These are phyloP conservation scores for Pythium guiyangense DNA, from an alignment of 352 stramenopile genomes.

Conservation along the genomic window DNA sequence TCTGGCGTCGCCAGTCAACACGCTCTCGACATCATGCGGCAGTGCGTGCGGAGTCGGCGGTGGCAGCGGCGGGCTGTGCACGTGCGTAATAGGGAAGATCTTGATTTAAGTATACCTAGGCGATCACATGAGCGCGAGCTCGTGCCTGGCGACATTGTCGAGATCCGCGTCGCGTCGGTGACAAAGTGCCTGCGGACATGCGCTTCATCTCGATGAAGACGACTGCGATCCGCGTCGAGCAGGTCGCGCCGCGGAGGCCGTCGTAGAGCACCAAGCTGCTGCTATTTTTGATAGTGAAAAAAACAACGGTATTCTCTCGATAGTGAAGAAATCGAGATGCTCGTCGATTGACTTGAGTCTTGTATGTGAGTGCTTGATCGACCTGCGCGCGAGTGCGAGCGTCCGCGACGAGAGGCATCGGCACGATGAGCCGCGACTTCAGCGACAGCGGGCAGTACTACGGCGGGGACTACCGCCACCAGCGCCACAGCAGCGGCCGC, in stretches of 20 bases:
- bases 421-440: slow-evolving; percentile 54
- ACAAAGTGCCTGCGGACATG: slow-evolving; percentile 97
- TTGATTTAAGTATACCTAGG: too few relatives aligned
- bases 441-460: slow-evolving; percentile 49
- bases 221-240: slow-evolving; percentile 92
- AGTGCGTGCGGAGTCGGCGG: too few relatives aligned
- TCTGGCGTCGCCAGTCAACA: too few relatives aligned
- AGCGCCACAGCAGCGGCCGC: neutral
- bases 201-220: slow-evolving; percentile 95
- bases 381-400: neutral
- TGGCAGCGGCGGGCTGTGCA: neutral
- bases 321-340: too few relatives aligned
- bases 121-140: slow-evolving; percentile 50
- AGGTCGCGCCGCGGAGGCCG: slow-evolving; percentile 34
- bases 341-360: neutral
- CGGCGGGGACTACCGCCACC: slow-evolving; percentile 5
- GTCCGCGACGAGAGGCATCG: neutral
- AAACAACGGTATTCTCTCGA: too few relatives aligned
- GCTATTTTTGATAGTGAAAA: too few relatives aligned
- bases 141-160: slow-evolving; percentile 96
- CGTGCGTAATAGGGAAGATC: neutral
- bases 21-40: too few relatives aligned
- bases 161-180: slow-evolving; percentile 89
- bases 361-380: too few relatives aligned
- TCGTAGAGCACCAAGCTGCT: too few relatives aligned